Conservation (phyloP, 176 grass and related monocot genomes). For the Triticum timopheevii region DNA sequence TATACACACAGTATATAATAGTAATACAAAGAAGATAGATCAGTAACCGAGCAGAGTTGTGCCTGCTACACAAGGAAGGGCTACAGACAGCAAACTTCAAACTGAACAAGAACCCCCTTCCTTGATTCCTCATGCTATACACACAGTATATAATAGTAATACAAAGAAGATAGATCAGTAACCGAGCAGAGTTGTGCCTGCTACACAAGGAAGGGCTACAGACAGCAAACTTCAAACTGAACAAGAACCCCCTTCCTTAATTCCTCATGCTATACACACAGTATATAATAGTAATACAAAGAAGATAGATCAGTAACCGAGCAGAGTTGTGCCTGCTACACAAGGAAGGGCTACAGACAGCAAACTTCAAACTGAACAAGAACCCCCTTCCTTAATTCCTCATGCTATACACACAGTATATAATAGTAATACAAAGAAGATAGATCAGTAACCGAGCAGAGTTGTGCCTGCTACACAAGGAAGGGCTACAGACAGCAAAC, state of each 20-base stretch:
- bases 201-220: background rate
- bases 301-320: too few relatives aligned
- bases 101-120: background rate
- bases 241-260: background rate
- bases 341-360: background rate
- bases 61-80: background rate
- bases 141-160: too few relatives aligned
- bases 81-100: background rate
- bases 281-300: too few relatives aligned
- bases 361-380: constrained; percentile 1
- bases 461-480: background rate
- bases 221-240: background rate
- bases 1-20: too few relatives aligned
- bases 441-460: too few relatives aligned
- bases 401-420: too few relatives aligned
- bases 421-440: too few relatives aligned
- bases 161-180: too few relatives aligned
- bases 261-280: background rate
- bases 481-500: background rate
- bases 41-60: background rate
- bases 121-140: background rate
- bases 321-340: background rate
- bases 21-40: too few relatives aligned
- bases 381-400: background rate
- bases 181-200: background rate